Evolutionary conservation across 495 filamentous ascomycete genomes (phyloP), one percentile per base, ranked within the genome.

Genomic region (Penicillium longicatenatum): DNA sequence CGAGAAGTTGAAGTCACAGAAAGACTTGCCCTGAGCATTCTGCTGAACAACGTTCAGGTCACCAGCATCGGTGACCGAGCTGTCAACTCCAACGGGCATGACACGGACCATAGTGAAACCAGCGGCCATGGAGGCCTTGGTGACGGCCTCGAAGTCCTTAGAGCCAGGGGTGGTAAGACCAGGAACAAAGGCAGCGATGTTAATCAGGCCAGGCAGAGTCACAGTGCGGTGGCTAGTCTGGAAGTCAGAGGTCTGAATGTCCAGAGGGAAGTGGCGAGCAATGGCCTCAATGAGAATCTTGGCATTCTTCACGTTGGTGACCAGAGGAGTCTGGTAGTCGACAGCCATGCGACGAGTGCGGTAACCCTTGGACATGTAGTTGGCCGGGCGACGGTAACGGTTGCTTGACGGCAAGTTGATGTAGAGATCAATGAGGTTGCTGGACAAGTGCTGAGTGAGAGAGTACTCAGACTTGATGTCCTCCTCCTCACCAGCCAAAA

Each of bases 401-500:
- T 98, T 98, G 83, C 81, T 96, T n/a, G 93, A 97, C 5, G 94
- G 94, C 69, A 98, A 77, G 74, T 98, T 98, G 84, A 98, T 96
- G 74, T 98, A 98, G 33, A 98, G 81, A 75, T 97, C 93, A 57
- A 98, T 98, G 69, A 94, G 84, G 73, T 97, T 97, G 72, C 97
- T 97, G 33, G 93, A 89, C 68, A 98, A 74, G 79, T 97, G 92
- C 70, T 97, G 91, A 10, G 91, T 94, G 58, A 98, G 80, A 20
- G 94, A 98, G 79, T 93, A 98, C 72, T 98, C 93, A 1, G 91
- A 90, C 75, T 95, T 94, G 70, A 96, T 91, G 54, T 90, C 86
- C 35, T 91, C 86, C 35, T 86, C 81, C 58, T 84, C 70, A 26
- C 75, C 85, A 48, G 82, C 82, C 19, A 98, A 84, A 29, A 91